phyloP scores from a whole-genome alignment of 2,329 filamentous ascomycete species.

The Dothistroma pini region DNA sequence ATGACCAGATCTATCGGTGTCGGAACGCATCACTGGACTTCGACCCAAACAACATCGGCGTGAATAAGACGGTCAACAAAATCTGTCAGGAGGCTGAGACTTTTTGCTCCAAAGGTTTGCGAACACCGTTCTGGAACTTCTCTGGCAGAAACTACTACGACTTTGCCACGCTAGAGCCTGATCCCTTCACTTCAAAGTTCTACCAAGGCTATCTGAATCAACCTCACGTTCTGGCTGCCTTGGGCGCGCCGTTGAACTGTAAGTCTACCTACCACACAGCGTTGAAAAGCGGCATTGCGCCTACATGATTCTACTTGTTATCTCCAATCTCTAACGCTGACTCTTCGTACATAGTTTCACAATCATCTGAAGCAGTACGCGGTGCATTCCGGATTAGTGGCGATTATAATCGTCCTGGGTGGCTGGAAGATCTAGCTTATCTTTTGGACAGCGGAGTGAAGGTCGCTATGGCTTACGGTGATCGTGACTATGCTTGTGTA shows the following conservation, averaged over 20 bases:
- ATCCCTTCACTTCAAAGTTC: conserved; percentile 30
- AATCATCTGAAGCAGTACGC: background rate
- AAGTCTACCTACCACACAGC: conserved; percentile 25
- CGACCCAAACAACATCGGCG: conserved; percentile 50
- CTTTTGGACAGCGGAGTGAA: conserved; percentile 56
- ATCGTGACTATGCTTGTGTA: conserved; percentile 50
- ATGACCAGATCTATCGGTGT: conserved; percentile 52
- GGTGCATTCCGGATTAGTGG: conserved; percentile 15
- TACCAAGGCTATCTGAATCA: conserved; percentile 44
- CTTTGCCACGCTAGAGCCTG: conserved; percentile 47
- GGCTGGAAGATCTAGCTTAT: conserved; percentile 34
- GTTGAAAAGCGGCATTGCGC: background rate
- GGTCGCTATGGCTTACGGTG: conserved; percentile 54
- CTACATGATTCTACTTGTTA: background rate
- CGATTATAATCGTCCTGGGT: conserved; percentile 19
- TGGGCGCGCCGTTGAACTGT: conserved; percentile 49
- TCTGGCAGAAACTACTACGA: conserved; percentile 54
- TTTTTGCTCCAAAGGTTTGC: conserved; percentile 47
- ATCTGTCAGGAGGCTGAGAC: conserved; percentile 45
- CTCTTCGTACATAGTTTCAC: background rate
- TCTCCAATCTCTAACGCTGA: background rate
- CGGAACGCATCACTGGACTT: conserved; percentile 44
- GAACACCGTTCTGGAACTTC: conserved; percentile 36
- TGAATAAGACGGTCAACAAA: conserved; percentile 37
- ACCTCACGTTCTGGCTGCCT: conserved; percentile 42